Evolutionary conservation across 1,284 basidiomycete species (phyloP), one percentile per base, ranked within the genome.

Genomic region (Cutaneotrichosporon sp.): DNA sequence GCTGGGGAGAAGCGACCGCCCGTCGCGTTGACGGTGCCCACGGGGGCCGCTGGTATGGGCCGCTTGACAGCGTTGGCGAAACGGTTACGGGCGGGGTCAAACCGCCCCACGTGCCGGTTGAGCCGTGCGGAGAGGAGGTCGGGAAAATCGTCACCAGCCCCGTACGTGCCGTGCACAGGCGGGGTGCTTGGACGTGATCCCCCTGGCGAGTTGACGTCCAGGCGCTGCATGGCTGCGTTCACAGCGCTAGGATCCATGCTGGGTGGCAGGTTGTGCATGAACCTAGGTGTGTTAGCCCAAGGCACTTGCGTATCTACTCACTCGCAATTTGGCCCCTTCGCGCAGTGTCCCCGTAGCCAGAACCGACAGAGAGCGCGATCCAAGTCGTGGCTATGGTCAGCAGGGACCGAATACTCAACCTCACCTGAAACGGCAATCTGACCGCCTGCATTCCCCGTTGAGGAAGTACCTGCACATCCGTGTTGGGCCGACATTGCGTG

Each of bases 381-480:
- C 3, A 93, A 80, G 68, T 94, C 90, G 69, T 94, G 88, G 62
- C 88, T 90, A 63, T 4, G 56, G 25, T 50, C 24, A 50, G 49
- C 42, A 35, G 14, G 14, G 32, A 19, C 4, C 6, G 27, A 25
- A 25, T 14, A 25, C n/a, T 5, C 5, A 53, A 47, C 67, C 82
- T 65, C 59, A 91, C 90, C 90, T 94, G 78, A 97, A 99, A 55
- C 93, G 84, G 77, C 96, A 98, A 76, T 99, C 94, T 46, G 90
- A 88, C 47, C 94, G 79, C 50, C 97, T 78, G 71, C 94, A 98
- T 75, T 97, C 93, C 17, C 96, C 96, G 7, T 90, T 90, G 32
- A 98, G 81, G 74, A 92, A 98, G 74, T 97, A 98, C 52, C 96
- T 80, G 72, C 94, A 98, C 34, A 98, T 92, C 61, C 83, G 29